Percentiles rank a stretch among this genome's conserved stretches.
These are phyloP conservation scores for Otatea glauca DNA, from an alignment of 176 grass and related monocot genomes.

Conservation along the genomic window DNA sequence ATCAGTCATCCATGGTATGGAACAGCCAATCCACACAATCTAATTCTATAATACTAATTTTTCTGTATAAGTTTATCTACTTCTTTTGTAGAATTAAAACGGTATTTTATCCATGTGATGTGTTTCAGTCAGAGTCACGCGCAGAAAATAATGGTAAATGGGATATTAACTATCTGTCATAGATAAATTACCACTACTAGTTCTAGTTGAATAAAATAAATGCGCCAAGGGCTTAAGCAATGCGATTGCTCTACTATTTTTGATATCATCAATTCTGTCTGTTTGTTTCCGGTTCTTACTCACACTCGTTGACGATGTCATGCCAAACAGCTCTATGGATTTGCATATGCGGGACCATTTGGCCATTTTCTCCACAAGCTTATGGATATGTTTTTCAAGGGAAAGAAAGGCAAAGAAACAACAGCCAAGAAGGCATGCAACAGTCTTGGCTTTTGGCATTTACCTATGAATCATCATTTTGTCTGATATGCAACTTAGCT, in stretches of 20 bases:
- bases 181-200: neutral
- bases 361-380: conserved; percentile 89
- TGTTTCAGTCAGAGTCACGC: neutral
- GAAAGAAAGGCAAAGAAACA: conserved; percentile 87
- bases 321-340: conserved; percentile 71
- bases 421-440: conserved; percentile 79
- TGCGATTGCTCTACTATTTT: neutral
- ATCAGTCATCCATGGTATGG: too few species aligned
- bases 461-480: neutral
- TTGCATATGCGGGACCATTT: conserved; percentile 80
- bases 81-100: neutral
- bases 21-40: neutral
- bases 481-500: neutral
- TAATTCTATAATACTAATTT: neutral
- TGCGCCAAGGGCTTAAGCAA: neutral
- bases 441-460: neutral
- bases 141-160: neutral
- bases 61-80: neutral
- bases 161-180: neutral
- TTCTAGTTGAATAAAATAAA: conserved; percentile 1
- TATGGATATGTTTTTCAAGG: conserved; percentile 84
- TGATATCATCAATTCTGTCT: neutral
- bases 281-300: neutral
- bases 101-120: neutral
- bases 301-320: conserved; percentile 1